Conservation (phyloP, 192 early-diverging fungal genomes). For the Allomyces macrogynus region DNA sequence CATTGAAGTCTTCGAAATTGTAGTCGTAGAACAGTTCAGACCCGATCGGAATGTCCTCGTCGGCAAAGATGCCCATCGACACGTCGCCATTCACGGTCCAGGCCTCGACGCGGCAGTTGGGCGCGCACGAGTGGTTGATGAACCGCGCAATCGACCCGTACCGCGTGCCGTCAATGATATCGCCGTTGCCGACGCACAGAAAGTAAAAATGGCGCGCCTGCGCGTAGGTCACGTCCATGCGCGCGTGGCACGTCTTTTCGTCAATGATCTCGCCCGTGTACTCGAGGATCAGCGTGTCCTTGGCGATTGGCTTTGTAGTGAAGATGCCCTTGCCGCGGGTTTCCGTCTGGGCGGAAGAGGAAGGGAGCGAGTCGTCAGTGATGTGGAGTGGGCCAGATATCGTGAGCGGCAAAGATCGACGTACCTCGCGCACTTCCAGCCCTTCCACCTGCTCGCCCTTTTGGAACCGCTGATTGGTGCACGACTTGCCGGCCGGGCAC, state of each 20-base stretch:
- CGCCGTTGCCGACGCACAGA: conserved; percentile 45
- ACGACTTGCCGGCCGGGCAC: conserved; percentile 45
- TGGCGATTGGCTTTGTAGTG: conserved; percentile 25
- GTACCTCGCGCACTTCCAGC: conserved; percentile 44
- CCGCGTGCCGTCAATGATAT: conserved; percentile 56
- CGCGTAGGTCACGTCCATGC: conserved; percentile 49
- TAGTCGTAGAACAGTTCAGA: conserved; percentile 70
- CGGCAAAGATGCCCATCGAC: conserved; percentile 51
- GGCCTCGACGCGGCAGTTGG: conserved; percentile 78
- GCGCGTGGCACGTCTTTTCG: conserved; percentile 35
- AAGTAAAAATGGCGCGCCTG: conserved; percentile 54
- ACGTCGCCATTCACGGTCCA: conserved; percentile 52
- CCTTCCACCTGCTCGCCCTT: conserved; percentile 20
- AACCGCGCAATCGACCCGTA: conserved; percentile 67
- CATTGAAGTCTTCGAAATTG: conserved; percentile 49
- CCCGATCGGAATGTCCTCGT: conserved; percentile 37
- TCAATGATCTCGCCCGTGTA: conserved; percentile 70
- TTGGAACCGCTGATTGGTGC: conserved; percentile 61
- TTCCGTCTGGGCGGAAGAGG: conserved; percentile 20
- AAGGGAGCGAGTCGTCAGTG: conserved; percentile 1
- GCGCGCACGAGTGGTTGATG: conserved; percentile 65
- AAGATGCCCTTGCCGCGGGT: conserved; percentile 51
- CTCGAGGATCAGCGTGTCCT: conserved; percentile 45
- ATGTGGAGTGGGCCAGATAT: not conserved
- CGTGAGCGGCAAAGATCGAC: conserved; percentile 1